Base-by-base conservation (phyloP, 345 rosid species). In the rapeseed (Brassica napus) region DNA sequence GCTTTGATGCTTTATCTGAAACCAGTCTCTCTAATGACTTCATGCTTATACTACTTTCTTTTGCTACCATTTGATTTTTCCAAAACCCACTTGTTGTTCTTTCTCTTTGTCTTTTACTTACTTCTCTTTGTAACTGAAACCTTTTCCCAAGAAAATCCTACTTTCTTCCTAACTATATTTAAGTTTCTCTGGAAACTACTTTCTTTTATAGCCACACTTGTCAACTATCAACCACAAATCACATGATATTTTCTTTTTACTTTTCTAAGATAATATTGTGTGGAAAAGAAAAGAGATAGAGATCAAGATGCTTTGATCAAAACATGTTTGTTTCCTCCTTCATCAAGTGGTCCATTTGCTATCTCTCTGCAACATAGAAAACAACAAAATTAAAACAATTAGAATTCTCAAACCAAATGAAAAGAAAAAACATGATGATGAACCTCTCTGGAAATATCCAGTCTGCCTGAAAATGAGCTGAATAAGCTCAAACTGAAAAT, bases 1-100 rank as follows among this genome's bases (percentile, higher is more conserved):
- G 88, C 77, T 90, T 93, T 79, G 90, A 58, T 69, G 97, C 99
- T 77, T 61, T 93, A 75, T 91, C 97, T 73, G 97, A 93, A 65
- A 95, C 84, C 6, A 89, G 81, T 77, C 90, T 95, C 79, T 95
- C 98, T 24, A 95, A 74, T 42, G 88, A 84, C 87, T 88, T 95
- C 79, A 85, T 91, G 57, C 80, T 85, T 11, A 39, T 52, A 12
- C 26, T 60, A n/a, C 68, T 21, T 58, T n/a, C 59, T 68, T 81
- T 47, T 55, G 84, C 66, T 81, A 89, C 93, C 97, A 88, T 89
- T 60, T 30, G 26, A 14, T 49, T 30, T 52, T 52, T 5, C 21
- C 8, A 60, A 28, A 68, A 74, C 65, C 23, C 74, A 72, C 37
- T 32, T 32, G 24, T 75, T 55, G n/a, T 5, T 35, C 71, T 8